These are phyloP conservation scores for Botrytis tulipae DNA, from an alignment of 2,329 filamentous ascomycete genomes.

Conservation along the genomic window DNA sequence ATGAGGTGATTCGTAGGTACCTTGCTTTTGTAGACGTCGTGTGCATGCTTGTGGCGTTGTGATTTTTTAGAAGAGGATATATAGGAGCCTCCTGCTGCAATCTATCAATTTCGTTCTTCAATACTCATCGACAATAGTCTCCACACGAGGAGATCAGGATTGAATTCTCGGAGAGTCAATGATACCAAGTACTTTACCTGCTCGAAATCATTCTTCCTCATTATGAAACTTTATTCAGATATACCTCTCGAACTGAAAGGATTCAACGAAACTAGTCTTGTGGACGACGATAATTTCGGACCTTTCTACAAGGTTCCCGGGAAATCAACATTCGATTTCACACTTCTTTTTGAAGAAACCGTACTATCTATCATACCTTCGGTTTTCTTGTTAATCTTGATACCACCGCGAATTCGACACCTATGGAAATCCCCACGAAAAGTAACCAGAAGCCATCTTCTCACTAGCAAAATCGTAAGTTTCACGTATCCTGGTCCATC, in stretches of 20 bases:
- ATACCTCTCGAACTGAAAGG: not conserved
- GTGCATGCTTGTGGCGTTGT: not conserved
- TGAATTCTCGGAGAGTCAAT: not conserved
- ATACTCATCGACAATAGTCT: not conserved
- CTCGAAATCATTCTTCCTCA: not conserved
- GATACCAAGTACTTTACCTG: not conserved
- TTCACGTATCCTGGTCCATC: not conserved
- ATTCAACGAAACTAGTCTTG: not conserved
- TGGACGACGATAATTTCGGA: constrained; percentile 16
- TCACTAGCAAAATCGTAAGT: constrained; percentile 28
- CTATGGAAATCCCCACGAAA: constrained; percentile 28
- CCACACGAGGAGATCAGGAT: not conserved
- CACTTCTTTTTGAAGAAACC: constrained; percentile 35
- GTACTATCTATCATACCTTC: constrained; percentile 34
- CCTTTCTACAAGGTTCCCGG: constrained; percentile 2
- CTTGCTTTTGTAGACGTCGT: not conserved
- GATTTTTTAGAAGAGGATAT: not conserved
- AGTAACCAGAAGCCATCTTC: constrained; percentile 25
- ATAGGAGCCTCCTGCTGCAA: not conserved
- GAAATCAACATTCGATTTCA: constrained; percentile 32
- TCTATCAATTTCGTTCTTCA: not conserved
- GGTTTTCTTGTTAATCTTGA: constrained; percentile 28
- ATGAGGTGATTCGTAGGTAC: not conserved
- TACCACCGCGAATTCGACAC: constrained; percentile 24
- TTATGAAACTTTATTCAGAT: not conserved